A percentile compares a stretch with the other conserved stretches of the same genome.
These are phyloP conservation scores for Saksenaea oblongispora DNA, from an alignment of 371 early-diverging fungal genomes.

Conservation along the genomic window DNA sequence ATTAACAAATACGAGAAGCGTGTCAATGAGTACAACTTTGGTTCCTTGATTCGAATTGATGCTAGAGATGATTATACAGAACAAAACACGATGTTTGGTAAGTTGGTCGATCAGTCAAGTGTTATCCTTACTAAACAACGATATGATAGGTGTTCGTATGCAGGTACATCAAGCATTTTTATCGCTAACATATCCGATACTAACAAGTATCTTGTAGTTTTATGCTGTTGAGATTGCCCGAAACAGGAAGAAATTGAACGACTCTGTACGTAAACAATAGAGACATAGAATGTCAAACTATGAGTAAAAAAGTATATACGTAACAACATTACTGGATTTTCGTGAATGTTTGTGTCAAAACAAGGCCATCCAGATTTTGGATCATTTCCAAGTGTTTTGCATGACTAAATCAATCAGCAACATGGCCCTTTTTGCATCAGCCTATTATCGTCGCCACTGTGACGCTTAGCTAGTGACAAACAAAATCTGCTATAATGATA, in stretches of 20 bases:
- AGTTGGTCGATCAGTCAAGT: conserved; percentile 17
- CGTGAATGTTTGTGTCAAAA: too few species aligned
- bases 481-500: too few species aligned
- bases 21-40: conserved; percentile 91
- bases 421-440: too few species aligned
- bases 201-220: conserved; percentile 57
- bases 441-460: too few species aligned
- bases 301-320: background rate
- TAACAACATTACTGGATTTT: background rate
- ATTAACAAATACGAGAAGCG: conserved; percentile 82
- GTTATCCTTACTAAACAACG: conserved; percentile 13
- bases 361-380: too few species aligned
- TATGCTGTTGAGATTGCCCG: conserved; percentile 90
- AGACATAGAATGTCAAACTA: background rate
- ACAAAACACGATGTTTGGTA: conserved; percentile 88
- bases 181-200: background rate
- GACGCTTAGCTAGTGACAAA: too few species aligned
- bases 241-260: conserved; percentile 81
- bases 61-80: conserved; percentile 76
- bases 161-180: conserved; percentile 36
- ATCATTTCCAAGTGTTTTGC: too few species aligned
- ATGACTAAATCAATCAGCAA: too few species aligned
- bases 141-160: conserved; percentile 45
- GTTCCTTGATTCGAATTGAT: conserved; percentile 81
- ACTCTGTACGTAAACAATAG: conserved; percentile 29